Evolutionary conservation across 805 yeast genomes (phyloP), one percentile per base, ranked within the genome.

Genomic region (Candida ipomoeae): DNA sequence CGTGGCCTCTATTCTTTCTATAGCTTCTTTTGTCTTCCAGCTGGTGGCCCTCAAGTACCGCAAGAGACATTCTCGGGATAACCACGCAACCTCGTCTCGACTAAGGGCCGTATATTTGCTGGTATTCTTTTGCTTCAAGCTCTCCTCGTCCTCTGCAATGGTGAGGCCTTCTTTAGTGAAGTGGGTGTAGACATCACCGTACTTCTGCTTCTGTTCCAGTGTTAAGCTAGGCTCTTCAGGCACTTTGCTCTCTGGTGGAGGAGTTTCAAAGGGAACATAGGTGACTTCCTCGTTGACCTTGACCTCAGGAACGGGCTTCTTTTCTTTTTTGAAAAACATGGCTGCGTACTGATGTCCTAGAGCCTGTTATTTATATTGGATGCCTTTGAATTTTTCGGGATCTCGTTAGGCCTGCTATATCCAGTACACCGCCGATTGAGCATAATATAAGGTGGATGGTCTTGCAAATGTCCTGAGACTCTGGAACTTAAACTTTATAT

Each of bases 1-100:
- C 0, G 98, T 85, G 20, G 81, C 80, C 56, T 82, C 85, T 10
- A 94, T 74, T 62, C 99, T 80, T 49, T 78, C 78, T 45, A 83
- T 84, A 37, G 95, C 87, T 11, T 85, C 88, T 29, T 76, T 68
- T 0, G 76, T 77, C 31, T 79, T 76, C 99, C 99, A 94, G 66
- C 89, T 92, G 21, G 97, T 87, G 21, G 99, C 99, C 49, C 97
- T 79, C 49, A 92, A 71, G 65, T 94, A 94, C 64, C 99, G 80
- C 61, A 89, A 68, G 51, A 94, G 75, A 65, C 99, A 94, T 66
- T 94, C 99, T 60, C 86, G 79, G 1, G 97, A 87, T 49, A 94
- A 74, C 99, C 99, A 94, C 0, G 96, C 85, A 66, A 83, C 86
- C 67, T 94, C 99, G 41, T 71, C 65, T 5, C 55, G 62, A 5